Base-by-base conservation (phyloP, 2,329 filamentous ascomycete genomes). In the Trichoderma hamatum region DNA sequence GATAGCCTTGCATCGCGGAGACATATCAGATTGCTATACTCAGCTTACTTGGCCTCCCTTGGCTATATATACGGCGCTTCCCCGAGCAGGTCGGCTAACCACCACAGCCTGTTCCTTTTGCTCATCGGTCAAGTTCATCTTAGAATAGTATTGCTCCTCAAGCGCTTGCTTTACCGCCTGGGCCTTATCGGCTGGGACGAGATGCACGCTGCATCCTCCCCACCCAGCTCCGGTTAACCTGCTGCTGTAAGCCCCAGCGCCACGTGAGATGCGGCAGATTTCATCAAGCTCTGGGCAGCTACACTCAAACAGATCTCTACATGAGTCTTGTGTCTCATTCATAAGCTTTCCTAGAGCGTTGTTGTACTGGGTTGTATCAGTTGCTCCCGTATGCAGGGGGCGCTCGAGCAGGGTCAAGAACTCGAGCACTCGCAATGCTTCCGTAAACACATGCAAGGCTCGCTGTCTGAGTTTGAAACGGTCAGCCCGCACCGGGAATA, bases 121-220 rank as follows among this genome's bases (percentile, higher is more conserved):
- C 81, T 96, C 92, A 26, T 88, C 85, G 0, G 84, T 91, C 71
- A 89, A 75, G 6, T 83, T 76, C 73, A 86, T 86, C 82, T 90
- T 91, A 68, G 86, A 82, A 79, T 96, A 98, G 79, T 98, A 99
- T 77, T 94, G 89, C 71, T 86, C 86, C 75, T 92, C 88, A 86
- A 96, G 89, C 5, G 92, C 92, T 75, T 87, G 84, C 78, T 88
- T 93, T 26, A 99, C 92, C 30, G 83, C 87, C 5, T 90, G 89
- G 0, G 97, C 91, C 80, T 91, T 95, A 75, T 93, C 87, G 69
- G 89, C 92, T 0, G 95, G 92, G 64, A 98, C 91, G 69, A 99
- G 86, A 82, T 99, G 96, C 69, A 99, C 95, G 70, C 89, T 96
- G 82, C 96, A 98, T 2, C 96, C 96, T 71, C 96, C 96, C 96